These are phyloP conservation scores for Aspergillus amoenus DNA, from an alignment of 2,329 filamentous ascomycete species.

Conservation along the genomic window DNA sequence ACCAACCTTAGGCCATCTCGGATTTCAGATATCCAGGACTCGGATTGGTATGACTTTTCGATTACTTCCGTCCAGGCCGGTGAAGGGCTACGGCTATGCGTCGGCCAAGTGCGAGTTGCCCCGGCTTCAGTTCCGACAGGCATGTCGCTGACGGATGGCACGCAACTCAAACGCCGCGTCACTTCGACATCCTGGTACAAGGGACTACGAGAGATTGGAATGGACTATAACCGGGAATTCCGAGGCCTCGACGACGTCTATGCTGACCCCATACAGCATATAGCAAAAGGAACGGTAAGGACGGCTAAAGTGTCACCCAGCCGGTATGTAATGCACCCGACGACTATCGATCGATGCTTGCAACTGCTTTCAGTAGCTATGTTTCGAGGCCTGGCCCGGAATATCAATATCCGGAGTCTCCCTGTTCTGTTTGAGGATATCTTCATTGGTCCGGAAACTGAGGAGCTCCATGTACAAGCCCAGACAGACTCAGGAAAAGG, in stretches of 20 bases:
- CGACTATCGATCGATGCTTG: conserved; percentile 16
- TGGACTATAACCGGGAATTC: conserved; percentile 14
- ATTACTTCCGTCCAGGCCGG: conserved; percentile 7
- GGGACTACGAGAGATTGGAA: not conserved
- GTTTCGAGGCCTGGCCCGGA: conserved; percentile 4
- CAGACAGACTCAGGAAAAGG: not conserved
- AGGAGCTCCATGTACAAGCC: not conserved
- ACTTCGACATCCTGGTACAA: conserved; percentile 5
- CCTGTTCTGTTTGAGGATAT: conserved; percentile 7
- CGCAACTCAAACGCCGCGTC: not conserved
- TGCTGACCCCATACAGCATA: not conserved
- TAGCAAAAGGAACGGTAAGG: conserved; percentile 1
- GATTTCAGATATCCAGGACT: conserved; percentile 6
- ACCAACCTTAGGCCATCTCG: conserved; percentile 10
- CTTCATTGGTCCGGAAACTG: not conserved
- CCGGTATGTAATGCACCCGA: conserved; percentile 15
- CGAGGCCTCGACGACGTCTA: conserved; percentile 13
- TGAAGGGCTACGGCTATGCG: conserved; percentile 10
- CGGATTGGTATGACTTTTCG: conserved; percentile 15
- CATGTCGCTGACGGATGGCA: no score
- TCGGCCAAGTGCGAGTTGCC: conserved; percentile 8
- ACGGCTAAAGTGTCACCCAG: not conserved
- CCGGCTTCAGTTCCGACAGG: not conserved
- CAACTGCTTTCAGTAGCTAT: conserved; percentile 15
- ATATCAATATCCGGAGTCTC: not conserved